Evolutionary conservation across 2,329 filamentous ascomycete species (phyloP).

Genomic region (Sphaerulina vaccinii): DNA sequence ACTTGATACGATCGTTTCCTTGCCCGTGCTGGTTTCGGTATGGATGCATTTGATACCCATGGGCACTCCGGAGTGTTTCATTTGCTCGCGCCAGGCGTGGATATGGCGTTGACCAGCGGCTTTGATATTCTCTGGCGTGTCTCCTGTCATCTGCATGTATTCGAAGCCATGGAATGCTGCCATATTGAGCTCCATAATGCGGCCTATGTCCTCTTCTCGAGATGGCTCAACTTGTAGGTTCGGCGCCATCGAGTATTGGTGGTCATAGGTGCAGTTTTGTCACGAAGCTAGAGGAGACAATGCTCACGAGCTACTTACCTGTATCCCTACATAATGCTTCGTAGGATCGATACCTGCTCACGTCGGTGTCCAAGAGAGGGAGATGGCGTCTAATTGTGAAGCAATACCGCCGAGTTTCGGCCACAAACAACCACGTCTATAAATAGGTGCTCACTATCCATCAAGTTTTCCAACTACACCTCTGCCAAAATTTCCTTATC

Average conservation of each 20-base stretch:
- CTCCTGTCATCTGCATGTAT: slow-evolving; percentile 20
- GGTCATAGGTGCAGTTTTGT: background rate
- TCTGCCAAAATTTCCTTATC: too few species aligned
- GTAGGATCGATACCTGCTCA: background rate
- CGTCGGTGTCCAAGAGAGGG: background rate
- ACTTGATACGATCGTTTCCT: slow-evolving; percentile 25
- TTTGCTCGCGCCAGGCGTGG: slow-evolving; percentile 26
- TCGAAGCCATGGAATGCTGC: slow-evolving; percentile 20
- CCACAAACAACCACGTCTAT: background rate
- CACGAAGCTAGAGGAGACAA: background rate
- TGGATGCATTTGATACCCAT: slow-evolving; percentile 28
- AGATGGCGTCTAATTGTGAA: background rate
- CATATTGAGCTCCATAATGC: slow-evolving; percentile 25
- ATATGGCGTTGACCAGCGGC: slow-evolving; percentile 24
- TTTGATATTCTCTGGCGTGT: slow-evolving; percentile 18
- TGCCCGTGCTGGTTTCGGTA: slow-evolving; percentile 19
- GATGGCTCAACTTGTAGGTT: slow-evolving; percentile 24
- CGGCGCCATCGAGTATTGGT: slow-evolving; percentile 18
- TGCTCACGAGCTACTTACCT: background rate
- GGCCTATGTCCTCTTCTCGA: slow-evolving; percentile 26
- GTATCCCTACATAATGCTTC: background rate
- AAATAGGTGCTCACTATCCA: background rate
- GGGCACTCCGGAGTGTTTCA: slow-evolving; percentile 9
- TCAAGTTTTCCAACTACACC: background rate
- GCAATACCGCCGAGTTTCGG: background rate